Evolutionary conservation across 345 rosid genomes (phyloP).

Genomic region (Syzygium aromaticum): DNA sequence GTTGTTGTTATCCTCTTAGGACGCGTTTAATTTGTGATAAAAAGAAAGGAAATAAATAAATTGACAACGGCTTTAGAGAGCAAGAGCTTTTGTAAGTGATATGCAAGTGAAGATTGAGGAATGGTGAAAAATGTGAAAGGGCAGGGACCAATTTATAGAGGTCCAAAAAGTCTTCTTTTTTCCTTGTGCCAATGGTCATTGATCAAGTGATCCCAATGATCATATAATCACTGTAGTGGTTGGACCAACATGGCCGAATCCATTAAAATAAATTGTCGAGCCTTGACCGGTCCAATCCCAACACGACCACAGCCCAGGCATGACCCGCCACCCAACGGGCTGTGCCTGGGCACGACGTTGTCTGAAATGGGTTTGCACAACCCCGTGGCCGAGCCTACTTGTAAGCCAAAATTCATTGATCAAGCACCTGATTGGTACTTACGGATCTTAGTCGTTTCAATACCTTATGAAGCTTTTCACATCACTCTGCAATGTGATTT

Average conservation of each 20-base stretch:
- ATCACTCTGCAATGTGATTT: background rate
- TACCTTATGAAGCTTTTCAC: background rate
- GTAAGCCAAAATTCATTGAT: too few species aligned
- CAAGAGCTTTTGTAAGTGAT: background rate
- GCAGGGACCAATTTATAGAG: too few species aligned
- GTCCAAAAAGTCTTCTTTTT: too few species aligned
- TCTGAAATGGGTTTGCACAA: background rate
- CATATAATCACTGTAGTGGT: too few species aligned
- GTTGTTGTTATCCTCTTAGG: background rate
- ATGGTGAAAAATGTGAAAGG: too few species aligned
- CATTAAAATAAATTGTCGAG: too few species aligned
- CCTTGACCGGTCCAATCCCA: background rate
- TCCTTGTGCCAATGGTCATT: too few species aligned
- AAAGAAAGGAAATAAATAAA: background rate
- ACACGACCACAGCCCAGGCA: background rate
- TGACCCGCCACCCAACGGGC: background rate
- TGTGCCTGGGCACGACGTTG: background rate
- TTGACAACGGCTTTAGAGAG: accelerated
- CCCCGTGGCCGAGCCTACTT: background rate
- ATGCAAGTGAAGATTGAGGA: too few species aligned
- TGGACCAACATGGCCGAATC: too few species aligned
- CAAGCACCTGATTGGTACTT: background rate
- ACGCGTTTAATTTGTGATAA: background rate
- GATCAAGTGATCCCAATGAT: too few species aligned
- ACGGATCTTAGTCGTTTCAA: background rate